Percentiles rank a stretch among this genome's conserved stretches.
Evolutionary conservation across 169 alveolate genomes (phyloP).

Genomic region (Plasmodium coatneyi): DNA sequence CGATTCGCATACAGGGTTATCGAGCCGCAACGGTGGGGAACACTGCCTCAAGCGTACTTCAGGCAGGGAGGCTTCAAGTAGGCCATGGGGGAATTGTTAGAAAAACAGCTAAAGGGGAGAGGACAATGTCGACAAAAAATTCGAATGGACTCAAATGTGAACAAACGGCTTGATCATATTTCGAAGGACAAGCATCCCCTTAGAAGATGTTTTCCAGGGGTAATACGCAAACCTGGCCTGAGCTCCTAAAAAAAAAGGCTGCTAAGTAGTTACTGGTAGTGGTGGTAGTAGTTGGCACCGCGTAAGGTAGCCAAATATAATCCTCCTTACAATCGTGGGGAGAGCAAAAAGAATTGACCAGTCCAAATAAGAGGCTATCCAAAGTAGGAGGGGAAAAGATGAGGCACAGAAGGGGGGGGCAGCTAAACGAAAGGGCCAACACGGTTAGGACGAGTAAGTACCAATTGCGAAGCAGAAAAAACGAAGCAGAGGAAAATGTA

Average conservation of each 20-base stretch:
- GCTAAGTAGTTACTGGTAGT: background rate
- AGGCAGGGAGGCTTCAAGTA: background rate
- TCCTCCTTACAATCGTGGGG: background rate
- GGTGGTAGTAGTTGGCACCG: background rate
- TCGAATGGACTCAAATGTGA: background rate
- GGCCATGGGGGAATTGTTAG: background rate
- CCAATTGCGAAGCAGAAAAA: constrained; percentile 31
- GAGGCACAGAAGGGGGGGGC: background rate
- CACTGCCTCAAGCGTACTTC: background rate
- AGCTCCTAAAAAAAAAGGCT: background rate
- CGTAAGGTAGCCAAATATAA: background rate
- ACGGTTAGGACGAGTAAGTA: constrained; percentile 3
- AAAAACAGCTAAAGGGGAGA: background rate
- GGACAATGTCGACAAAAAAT: background rate
- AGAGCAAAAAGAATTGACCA: background rate
- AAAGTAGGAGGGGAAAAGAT: background rate
- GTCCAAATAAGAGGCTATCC: background rate
- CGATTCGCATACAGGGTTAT: background rate
- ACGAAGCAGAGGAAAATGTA: constrained; percentile 6
- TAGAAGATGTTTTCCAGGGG: background rate
- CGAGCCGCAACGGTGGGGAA: background rate
- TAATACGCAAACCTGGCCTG: background rate
- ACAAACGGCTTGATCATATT: background rate
- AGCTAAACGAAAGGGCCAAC: background rate
- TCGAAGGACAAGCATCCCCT: background rate